Base-by-base conservation (phyloP, 2,329 filamentous ascomycete species). In the Hypomyces rosellus region DNA sequence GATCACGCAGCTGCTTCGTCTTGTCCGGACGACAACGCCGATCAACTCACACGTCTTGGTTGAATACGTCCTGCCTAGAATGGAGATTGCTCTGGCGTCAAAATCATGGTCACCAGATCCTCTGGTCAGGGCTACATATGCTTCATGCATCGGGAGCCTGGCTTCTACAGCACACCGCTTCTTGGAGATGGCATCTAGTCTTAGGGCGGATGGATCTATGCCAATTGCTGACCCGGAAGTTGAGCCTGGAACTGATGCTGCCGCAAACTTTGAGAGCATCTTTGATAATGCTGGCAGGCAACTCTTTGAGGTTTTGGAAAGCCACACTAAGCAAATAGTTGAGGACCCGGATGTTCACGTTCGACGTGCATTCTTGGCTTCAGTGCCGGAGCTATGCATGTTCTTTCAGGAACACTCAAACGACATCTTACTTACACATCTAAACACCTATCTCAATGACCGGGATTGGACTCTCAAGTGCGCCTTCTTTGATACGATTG, bases 371-470 rank as follows among this genome's bases (percentile, higher is more conserved):
- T 96, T 99, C 63, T 73, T 99, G 41, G 86, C 86, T 8, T 97
- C 93, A 7, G 91, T 99, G 0, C 86, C 91, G 0, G 88, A 90
- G 55, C 76, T 99, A 1, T 99, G 93, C 64, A 83, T 96, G 57
- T 97, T 99, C 68, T 97, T 99, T 58, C 91, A 88, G 54, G 80
- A 85, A n/a, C 86, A 90, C 62, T 87, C 92, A 1, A 96, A 95
- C 65, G 93, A 99, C 63, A 89, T 99, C n/a, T 84, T 99, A 14
- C 74, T 99, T 18, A 95, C 90, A 33, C 93, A 99, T 69, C 74
- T 99, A 25, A 97, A 97, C 63, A 99, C 93, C 0, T 99, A 99
- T 61, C 72, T 99, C 8, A 99, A 99, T 58, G 93, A 97, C 61
- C 83, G 86, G 39, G 91, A 99, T 65, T 99, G 93, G 93, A 89